phyloP scores from a whole-genome alignment of 768 basidiomycete genomes.

The Mycena albidolilacea region DNA sequence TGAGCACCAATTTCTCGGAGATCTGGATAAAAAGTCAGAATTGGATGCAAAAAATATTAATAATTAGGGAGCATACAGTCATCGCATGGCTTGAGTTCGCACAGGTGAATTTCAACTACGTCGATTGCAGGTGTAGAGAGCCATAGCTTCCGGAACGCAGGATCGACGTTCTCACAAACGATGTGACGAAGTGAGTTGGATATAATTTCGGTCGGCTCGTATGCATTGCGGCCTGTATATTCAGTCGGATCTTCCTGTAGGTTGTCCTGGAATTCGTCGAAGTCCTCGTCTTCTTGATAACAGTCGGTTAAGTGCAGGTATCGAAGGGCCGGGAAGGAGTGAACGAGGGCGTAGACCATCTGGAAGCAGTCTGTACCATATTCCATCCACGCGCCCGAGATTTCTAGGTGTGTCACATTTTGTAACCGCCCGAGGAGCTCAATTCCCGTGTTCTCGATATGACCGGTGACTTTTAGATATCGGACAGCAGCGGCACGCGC shows the following conservation, averaged over 20 bases:
- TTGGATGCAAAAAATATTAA: not conserved
- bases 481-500: constrained; percentile 6
- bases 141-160: constrained; percentile 18
- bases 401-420: constrained; percentile 20
- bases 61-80: not conserved
- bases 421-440: not conserved
- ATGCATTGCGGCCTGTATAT: not conserved
- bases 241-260: constrained; percentile 1
- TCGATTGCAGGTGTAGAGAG: constrained; percentile 15
- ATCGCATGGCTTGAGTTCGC: not conserved
- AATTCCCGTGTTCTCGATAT: not conserved
- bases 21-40: not conserved
- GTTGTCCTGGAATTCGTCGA: constrained; percentile 25
- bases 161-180: constrained; percentile 24
- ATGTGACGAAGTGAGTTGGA: constrained; percentile 24
- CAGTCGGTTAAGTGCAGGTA: constrained; percentile 12
- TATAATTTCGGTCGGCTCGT: constrained; percentile 7
- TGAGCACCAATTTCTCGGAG: constrained; percentile 10
- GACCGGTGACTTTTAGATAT: constrained; percentile 2
- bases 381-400: constrained; percentile 2
- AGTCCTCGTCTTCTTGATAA: constrained; percentile 20
- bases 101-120: constrained; percentile 21
- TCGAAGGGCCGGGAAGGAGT: constrained; percentile 8
- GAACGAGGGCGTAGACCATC: constrained; percentile 16
- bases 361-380: not conserved